Evolutionary conservation across 371 early-diverging fungal genomes (phyloP).

Genomic region (Nematocida parisii): DNA sequence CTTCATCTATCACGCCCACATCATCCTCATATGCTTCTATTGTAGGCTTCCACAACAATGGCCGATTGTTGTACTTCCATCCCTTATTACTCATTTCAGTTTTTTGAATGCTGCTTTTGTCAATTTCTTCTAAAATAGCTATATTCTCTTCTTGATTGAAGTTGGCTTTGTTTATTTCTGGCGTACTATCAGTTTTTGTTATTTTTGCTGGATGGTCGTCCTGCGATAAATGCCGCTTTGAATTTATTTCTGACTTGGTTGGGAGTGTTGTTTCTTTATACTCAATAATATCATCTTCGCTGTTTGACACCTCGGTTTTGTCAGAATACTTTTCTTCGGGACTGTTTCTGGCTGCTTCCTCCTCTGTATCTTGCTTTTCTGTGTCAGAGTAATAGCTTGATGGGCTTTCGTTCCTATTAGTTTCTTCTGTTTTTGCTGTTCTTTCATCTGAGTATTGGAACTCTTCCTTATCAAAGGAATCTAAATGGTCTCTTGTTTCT

Average conservation of each 20-base stretch:
- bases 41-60: slow-evolving; percentile 22
- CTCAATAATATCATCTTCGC: slow-evolving; percentile 24
- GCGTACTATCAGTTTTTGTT: neutral
- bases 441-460: neutral
- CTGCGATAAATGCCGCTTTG: neutral
- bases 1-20: neutral
- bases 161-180: neutral
- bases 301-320: neutral
- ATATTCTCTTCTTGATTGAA: neutral
- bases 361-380: neutral
- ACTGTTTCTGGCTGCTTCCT: neutral
- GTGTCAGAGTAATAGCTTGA: neutral
- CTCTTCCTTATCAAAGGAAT: neutral
- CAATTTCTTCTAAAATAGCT: neutral
- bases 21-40: slow-evolving; percentile 41
- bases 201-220: neutral
- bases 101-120: neutral
- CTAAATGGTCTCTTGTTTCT: neutral
- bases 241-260: neutral
- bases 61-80: slow-evolving; percentile 12
- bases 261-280: neutral
- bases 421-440: neutral
- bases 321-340: neutral
- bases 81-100: neutral
- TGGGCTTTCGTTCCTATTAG: neutral